Evolutionary conservation across 108 stramenopile genomes (phyloP), one percentile per base, ranked within the genome.

Genomic region (Skeletonema grethae): DNA sequence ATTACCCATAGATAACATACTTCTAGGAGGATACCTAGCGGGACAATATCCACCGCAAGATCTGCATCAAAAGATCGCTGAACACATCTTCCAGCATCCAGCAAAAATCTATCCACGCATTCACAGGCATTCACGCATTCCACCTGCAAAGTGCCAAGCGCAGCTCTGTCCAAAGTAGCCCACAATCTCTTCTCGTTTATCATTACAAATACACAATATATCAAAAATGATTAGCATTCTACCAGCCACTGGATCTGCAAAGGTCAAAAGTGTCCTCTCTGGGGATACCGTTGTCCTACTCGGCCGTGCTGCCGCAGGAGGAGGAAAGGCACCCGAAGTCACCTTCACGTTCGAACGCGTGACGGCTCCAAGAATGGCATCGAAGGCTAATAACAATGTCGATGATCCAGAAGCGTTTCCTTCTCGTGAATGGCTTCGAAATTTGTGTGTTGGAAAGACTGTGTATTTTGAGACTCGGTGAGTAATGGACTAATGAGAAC

Each of bases 381-480:
- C 90, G 46, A 95, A 95, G 75, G 76, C 80, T 15, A 92, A 90
- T 70, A 82, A 76, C 65, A 89, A 90, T 67, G 60, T 78, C 6
- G 94, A 95, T 73, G 94, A 95, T 70, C 90, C 91, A 15, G 94
- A 87, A 15, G 91, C 94, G 4, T 95, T 95, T 68, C 80, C 87
- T 8, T 86, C 91, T 41, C 85, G 94, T 35, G 94, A 95, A 73
- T 92, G 88, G 87, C 82, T 95, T 53, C 79, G 94, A 38, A 80
- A 82, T 53, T 64, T 87, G 67, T 82, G 89, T 35, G 90, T 91
- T 68, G 94, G 94, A 29, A 95, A 95, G 79, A 86, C 75, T 73
- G 90, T 95, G 25, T 72, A 79, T 53, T 95, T 95, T 70, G 91
- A 95, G 77, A 92, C 91, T 35, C 72, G 86, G 77, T 84, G 24